Evolutionary conservation across 345 rosid genomes (phyloP).

Genomic region (Eucalyptus decipiens): DNA sequence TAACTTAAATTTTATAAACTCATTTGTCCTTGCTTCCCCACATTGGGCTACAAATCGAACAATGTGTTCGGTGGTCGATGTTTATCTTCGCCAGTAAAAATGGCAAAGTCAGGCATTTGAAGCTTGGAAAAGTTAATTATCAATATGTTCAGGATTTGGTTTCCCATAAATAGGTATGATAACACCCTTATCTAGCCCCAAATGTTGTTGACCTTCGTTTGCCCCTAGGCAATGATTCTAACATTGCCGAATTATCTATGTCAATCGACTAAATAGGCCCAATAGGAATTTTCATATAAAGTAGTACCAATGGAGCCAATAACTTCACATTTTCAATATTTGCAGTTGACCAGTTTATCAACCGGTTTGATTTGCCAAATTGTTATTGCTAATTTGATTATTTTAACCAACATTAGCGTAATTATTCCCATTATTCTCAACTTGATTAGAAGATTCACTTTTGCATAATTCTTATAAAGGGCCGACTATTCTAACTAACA

Average conservation of each 20-base stretch:
- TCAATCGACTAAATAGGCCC: neutral
- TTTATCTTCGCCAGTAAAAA: neutral
- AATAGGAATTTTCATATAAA: neutral
- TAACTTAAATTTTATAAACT: neutral
- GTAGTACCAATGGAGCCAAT: neutral
- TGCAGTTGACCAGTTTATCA: rapidly evolving
- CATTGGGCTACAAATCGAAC: neutral
- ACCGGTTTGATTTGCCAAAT: neutral
- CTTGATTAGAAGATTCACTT: neutral
- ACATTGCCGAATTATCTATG: neutral
- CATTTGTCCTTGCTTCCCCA: neutral
- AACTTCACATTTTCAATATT: neutral
- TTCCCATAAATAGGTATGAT: neutral
- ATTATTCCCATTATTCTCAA: neutral
- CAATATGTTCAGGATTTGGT: neutral
- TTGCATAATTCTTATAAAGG: neutral
- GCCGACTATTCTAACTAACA: neutral
- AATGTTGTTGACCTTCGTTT: neutral
- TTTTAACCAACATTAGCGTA: neutral
- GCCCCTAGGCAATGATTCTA: neutral
- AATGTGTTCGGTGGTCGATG: neutral
- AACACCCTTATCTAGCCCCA: neutral
- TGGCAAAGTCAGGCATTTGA: neutral
- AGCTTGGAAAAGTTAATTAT: neutral
- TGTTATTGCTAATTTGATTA: neutral